A percentile compares a stretch with the other conserved stretches of the same genome.
Evolutionary conservation across 768 basidiomycete species (phyloP).

Genomic region (Strobilomyces dryophilus): DNA sequence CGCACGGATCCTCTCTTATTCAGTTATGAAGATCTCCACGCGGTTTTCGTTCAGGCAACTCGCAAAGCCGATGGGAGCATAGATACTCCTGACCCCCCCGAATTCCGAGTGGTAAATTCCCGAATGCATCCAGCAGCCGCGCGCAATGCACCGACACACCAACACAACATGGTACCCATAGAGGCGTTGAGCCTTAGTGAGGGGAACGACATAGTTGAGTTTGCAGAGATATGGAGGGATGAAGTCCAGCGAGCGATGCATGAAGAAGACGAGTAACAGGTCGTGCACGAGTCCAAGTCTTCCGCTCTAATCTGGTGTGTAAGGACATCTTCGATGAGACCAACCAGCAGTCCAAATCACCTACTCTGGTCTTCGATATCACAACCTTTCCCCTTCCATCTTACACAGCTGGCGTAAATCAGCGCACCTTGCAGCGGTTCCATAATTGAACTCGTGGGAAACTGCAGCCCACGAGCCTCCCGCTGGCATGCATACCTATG

Average conservation of each 20-base stretch:
- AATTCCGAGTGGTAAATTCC: conserved; percentile 69
- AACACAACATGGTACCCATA: conserved; percentile 89
- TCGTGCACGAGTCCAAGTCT: not conserved
- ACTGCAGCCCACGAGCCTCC: no score
- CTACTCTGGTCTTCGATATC: conserved; percentile 81
- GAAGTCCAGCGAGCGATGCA: conserved; percentile 39
- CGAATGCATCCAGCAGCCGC: conserved; percentile 63
- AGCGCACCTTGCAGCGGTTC: conserved; percentile 86
- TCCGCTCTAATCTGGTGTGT: no score
- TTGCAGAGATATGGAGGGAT: conserved; percentile 62
- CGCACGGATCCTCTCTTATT: conserved; percentile 89
- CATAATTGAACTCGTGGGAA: no score
- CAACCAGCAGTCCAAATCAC: conserved; percentile 86
- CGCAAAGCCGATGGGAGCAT: not conserved
- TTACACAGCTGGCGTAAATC: conserved; percentile 72
- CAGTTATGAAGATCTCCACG: conserved; percentile 68
- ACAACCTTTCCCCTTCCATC: conserved; percentile 67
- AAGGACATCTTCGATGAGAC: conserved; percentile 80
- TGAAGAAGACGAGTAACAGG: conserved; percentile 6
- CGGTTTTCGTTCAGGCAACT: conserved; percentile 25
- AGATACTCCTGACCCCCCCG: conserved; percentile 26
- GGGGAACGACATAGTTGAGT: conserved; percentile 69
- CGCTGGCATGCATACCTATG: no score
- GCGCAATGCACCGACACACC: conserved; percentile 66
- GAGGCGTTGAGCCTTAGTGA: conserved; percentile 80